phyloP scores from a whole-genome alignment of 441 rosid genomes.

The Aleurites moluccanus region DNA sequence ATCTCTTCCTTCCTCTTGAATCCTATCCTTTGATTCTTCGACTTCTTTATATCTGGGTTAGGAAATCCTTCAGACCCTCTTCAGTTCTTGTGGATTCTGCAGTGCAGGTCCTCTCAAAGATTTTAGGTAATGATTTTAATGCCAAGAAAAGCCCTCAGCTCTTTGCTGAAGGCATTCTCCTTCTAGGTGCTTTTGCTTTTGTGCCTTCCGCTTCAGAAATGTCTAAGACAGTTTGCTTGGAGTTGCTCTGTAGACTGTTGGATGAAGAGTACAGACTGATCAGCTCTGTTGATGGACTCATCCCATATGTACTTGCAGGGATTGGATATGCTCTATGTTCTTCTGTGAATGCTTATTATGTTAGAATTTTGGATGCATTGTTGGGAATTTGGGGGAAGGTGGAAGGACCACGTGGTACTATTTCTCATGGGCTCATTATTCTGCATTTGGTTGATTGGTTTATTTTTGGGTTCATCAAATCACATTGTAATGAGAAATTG shows the following conservation, averaged over 20 bases:
- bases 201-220: constrained; percentile 53
- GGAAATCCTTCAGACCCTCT: constrained; percentile 77
- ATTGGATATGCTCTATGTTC: constrained; percentile 78
- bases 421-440: constrained; percentile 69
- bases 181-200: constrained; percentile 69
- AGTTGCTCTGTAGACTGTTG: constrained; percentile 55
- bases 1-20: constrained; percentile 47
- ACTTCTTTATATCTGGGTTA: constrained; percentile 82
- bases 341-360: constrained; percentile 44
- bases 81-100: constrained; percentile 56
- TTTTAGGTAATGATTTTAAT: constrained; percentile 35
- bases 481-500: constrained; percentile 45
- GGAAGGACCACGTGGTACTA: constrained; percentile 47
- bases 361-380: constrained; percentile 48
- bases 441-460: constrained; percentile 87
- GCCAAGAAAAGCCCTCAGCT: constrained; percentile 43
- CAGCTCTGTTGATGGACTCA: constrained; percentile 36
- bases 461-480: constrained; percentile 56
- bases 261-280: constrained; percentile 50
- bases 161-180: constrained; percentile 60
- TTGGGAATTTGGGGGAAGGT: constrained; percentile 65
- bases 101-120: constrained; percentile 47
- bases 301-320: constrained; percentile 76
- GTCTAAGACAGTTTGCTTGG: constrained; percentile 53
- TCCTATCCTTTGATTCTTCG: constrained; percentile 58